Evolutionary conservation across 192 early-diverging fungal species (phyloP), one percentile per base, ranked within the genome.

Genomic region (Phycomyces nitens): DNA sequence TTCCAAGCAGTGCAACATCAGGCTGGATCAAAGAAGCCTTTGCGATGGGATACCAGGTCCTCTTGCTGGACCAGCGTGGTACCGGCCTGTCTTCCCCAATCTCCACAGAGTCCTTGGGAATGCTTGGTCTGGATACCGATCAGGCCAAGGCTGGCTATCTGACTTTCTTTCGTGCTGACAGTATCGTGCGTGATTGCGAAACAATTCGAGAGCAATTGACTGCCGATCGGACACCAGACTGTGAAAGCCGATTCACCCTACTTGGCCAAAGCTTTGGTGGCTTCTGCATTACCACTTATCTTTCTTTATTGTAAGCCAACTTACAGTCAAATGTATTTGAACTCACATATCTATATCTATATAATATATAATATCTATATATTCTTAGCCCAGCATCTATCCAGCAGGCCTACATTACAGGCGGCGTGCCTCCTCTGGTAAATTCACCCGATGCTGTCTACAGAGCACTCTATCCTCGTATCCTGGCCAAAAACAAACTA

Each of bases 241-340:
- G 62, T 34, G 80, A 80, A 63, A 56, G 47, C 16, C 76, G 79
- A 68, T 61, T 85, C 18, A 64, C 81, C 8, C 71, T 89, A 16
- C 65, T 89, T 18, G 87, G 87, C 40, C 87, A 87, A 63, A 85
- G 82, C 38, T 89, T 84, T 74, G 87, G 87, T 62, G 87, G 87
- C 0, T 89, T 89, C 69, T 89, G 86, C 65, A 80, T 83, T 53
- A 77, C 75, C 14, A 87, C 84, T 3, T 89, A 86, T 41, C 75
- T 89, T 49, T 86, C 84, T 24, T 60, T 89, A 57, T 89, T 84
- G 81, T 83, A 76, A 74, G 76, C 29, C 29, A 34, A 5, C 7
- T 34, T 34, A n/a, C n/a, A n/a, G n/a, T n/a, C n/a, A n/a, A n/a
- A n/a, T n/a, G n/a, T n/a, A n/a, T n/a, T n/a, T n/a, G n/a, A n/a